Conservation (phyloP, 495 filamentous ascomycete species). For the Tuber microsphaerosporum region DNA sequence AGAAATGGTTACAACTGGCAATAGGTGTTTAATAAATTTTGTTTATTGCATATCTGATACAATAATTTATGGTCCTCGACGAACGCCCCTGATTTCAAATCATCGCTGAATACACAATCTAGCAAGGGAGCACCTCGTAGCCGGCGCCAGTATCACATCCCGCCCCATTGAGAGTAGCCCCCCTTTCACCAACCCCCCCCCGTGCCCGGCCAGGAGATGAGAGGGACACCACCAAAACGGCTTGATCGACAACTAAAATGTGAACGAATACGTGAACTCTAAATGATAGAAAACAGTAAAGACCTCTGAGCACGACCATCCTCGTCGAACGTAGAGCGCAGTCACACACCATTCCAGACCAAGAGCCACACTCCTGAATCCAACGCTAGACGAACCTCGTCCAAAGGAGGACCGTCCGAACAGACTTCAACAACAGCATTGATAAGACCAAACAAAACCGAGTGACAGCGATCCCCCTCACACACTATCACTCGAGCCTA, state of each 20-base stretch:
- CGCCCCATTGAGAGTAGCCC: no score
- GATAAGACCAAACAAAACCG: not conserved
- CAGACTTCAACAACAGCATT: not conserved
- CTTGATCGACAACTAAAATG: not conserved
- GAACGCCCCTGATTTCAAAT: not conserved
- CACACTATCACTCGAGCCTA: not conserved
- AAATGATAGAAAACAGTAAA: not conserved
- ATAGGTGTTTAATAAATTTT: not conserved
- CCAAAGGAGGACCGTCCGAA: not conserved
- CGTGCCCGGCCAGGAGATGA: not conserved
- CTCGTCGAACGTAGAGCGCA: not conserved
- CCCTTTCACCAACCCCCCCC: no score
- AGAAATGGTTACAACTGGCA: not conserved
- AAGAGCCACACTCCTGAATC: not conserved
- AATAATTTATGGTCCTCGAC: not conserved
- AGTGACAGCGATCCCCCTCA: not conserved
- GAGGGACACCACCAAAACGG: not conserved
- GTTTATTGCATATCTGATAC: not conserved
- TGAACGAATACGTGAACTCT: not conserved
- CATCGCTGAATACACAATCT: not conserved
- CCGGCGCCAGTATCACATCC: not conserved
- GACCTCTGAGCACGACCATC: not conserved
- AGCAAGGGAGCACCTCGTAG: not conserved
- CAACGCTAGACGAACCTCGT: not conserved
- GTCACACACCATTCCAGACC: not conserved